phyloP scores from a whole-genome alignment of 2,329 filamentous ascomycete species.

The Neurospora sp. region DNA sequence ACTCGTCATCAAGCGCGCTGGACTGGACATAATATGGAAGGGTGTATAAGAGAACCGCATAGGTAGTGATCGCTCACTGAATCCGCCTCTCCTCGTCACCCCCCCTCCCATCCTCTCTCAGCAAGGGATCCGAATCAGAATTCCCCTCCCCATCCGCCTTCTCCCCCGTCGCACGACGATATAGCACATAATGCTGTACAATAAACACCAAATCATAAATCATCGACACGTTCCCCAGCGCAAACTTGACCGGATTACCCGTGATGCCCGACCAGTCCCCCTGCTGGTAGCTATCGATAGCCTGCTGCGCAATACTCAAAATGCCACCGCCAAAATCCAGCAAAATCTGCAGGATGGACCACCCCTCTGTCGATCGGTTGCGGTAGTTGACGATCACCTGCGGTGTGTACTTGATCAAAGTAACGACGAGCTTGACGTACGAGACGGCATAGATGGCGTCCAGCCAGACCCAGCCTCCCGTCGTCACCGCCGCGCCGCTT shows the following conservation, averaged over 20 bases:
- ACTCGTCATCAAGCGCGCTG: not conserved
- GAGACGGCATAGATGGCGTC: conserved; percentile 61
- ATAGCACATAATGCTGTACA: conserved; percentile 77
- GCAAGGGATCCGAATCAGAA: conserved; percentile 19
- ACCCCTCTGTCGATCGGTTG: conserved; percentile 76
- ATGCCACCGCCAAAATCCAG: conserved; percentile 75
- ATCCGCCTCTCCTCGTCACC: conserved; percentile 19
- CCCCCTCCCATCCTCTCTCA: conserved; percentile 20
- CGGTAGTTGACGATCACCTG: conserved; percentile 76
- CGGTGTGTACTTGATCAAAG: conserved; percentile 85
- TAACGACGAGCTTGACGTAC: conserved; percentile 82
- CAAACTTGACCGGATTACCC: conserved; percentile 86
- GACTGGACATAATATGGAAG: not conserved
- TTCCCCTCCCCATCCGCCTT: conserved; percentile 18
- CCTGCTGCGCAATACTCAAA: conserved; percentile 69
- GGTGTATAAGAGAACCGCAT: not conserved
- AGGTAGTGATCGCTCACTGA: not conserved
- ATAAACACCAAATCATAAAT: conserved; percentile 83
- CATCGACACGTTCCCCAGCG: conserved; percentile 75
- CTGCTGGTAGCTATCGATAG: conserved; percentile 76
- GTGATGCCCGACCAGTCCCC: conserved; percentile 83
- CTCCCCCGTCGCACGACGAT: conserved; percentile 30
- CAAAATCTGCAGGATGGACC: conserved; percentile 77
- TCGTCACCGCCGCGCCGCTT: conserved; percentile 28
- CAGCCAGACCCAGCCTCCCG: conserved; percentile 44